Evolutionary conservation across 179 eudicot genomes (phyloP).

Genomic region (Dionaea muscipula): DNA sequence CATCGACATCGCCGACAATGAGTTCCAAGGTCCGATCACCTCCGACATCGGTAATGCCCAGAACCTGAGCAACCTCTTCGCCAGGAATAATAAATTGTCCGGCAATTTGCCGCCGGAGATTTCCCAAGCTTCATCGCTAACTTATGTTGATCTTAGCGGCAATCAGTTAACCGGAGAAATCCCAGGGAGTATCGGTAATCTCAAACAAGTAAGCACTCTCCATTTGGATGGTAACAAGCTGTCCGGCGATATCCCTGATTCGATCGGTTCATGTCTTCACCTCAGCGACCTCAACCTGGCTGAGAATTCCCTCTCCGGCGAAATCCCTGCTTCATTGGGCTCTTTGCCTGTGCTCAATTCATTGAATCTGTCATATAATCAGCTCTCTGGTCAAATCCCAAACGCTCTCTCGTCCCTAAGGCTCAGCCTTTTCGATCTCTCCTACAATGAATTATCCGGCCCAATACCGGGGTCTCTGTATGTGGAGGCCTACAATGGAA

Average conservation of each 20-base stretch:
- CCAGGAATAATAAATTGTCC: conserved; percentile 36
- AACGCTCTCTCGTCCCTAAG: conserved; percentile 36
- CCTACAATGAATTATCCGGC: conserved; percentile 51
- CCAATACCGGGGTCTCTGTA: conserved; percentile 48
- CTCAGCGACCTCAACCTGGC: conserved; percentile 58
- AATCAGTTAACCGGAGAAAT: conserved; percentile 45
- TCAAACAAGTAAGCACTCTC: conserved; percentile 34
- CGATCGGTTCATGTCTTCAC: conserved; percentile 40
- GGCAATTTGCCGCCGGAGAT: conserved; percentile 55
- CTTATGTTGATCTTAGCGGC: conserved; percentile 29
- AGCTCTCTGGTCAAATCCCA: conserved; percentile 63
- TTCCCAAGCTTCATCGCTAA: conserved; percentile 28
- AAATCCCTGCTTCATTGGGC: conserved; percentile 52
- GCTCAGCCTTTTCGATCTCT: conserved; percentile 65
- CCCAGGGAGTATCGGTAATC: conserved; percentile 39
- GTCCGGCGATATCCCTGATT: conserved; percentile 51
- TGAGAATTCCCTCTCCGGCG: conserved; percentile 42
- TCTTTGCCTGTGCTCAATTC: conserved; percentile 46
- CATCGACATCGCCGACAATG: conserved; percentile 48
- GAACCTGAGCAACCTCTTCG: conserved; percentile 26
- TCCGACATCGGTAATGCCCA: conserved; percentile 43
- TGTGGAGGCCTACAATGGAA: conserved; percentile 40
- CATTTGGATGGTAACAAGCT: conserved; percentile 41
- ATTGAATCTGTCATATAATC: conserved; percentile 53
- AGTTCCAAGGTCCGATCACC: conserved; percentile 44